Base-by-base conservation (phyloP, 352 stramenopile genomes). In the Plasmopara halstedii region DNA sequence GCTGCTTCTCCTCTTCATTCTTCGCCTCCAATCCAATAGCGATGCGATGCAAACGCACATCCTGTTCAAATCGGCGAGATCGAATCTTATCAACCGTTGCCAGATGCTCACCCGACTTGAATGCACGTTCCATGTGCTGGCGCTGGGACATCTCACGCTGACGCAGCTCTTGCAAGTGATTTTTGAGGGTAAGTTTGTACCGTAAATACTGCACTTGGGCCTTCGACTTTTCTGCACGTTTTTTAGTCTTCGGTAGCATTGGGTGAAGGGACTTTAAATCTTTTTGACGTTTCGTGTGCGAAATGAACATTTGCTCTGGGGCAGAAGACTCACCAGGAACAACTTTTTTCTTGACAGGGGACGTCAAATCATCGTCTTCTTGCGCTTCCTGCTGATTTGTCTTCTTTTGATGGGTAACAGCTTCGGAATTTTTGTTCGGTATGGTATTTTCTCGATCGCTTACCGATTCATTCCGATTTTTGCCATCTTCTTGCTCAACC, bases 31-130 rank as follows among this genome's bases (percentile, higher is more conserved):
- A 19, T 2, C 75, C 70, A 31, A 86, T 58, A 1, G 77, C 58
- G 33, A 89, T 72, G 13, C 77, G 74, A 17, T 84, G 70, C 41
- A 85, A 51, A 8, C 73, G 73, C 25, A 89, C 61, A 41, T 86
- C 73, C 22, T 89, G 74, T 23, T 84, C 61, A 17, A 88, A 81
- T 15, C 72, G 62, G 8, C 64, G 71, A 13, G 73, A 61, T 29
- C 77, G 70, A 40, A 89, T 88, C 61, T 71, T 73, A 44, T 88
- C 76, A 6, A 85, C 73, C 33, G 73, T 83, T 17, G 71, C 70
- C 26, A 64, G 59, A 50, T 89, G 77, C 41, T 85, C 64, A 3
- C 67, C 67, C 1, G 77, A 64, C 50, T 74, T 73, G 53, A 72
- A 85, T 21, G 70, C 68, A 13, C 77, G 64, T 48, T 77, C 72